Percentiles rank a stretch among this genome's conserved stretches.
Conservation (phyloP, 148 eudicot species). For the Rhododendron mucronatum region DNA sequence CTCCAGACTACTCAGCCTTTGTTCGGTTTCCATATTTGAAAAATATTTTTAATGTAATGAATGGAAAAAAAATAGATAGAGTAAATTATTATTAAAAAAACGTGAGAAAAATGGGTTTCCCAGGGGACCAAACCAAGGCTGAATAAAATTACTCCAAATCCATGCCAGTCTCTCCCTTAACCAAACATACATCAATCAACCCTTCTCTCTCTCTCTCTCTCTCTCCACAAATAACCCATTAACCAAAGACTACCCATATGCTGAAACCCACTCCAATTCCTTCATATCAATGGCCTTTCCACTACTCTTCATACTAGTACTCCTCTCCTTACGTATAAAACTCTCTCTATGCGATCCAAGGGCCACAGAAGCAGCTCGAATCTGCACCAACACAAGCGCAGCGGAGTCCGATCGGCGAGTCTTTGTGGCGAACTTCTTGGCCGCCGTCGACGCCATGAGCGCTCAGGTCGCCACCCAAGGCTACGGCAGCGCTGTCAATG, state of each 20-base stretch:
- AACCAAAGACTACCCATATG: neutral
- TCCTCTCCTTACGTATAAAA: neutral
- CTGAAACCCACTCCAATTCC: neutral
- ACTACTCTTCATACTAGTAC: neutral
- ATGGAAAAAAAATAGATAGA: too few relatives aligned
- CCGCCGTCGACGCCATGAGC: conserved; percentile 22
- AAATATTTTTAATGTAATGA: too few relatives aligned
- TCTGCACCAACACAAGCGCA: conserved; percentile 36
- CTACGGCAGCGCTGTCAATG: conserved; percentile 17
- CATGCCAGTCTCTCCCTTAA: too few relatives aligned
- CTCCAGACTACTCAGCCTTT: too few relatives aligned
- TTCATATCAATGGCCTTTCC: neutral
- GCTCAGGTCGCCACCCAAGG: conserved; percentile 15
- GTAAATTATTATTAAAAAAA: too few relatives aligned
- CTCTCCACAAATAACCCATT: too few relatives aligned
- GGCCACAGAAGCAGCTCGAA: conserved; percentile 30
- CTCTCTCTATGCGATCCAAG: conserved; percentile 28
- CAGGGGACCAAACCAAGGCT: too few relatives aligned
- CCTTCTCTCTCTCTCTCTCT: too few relatives aligned
- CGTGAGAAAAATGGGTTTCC: too few relatives aligned
- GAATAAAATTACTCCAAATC: too few relatives aligned
- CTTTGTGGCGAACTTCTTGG: conserved; percentile 29
- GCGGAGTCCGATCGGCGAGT: conserved; percentile 21
- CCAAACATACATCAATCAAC: too few relatives aligned
- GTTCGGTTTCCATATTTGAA: too few relatives aligned